phyloP scores from a whole-genome alignment of 2,329 filamentous ascomycete genomes.

The Aureobasidium lini region DNA sequence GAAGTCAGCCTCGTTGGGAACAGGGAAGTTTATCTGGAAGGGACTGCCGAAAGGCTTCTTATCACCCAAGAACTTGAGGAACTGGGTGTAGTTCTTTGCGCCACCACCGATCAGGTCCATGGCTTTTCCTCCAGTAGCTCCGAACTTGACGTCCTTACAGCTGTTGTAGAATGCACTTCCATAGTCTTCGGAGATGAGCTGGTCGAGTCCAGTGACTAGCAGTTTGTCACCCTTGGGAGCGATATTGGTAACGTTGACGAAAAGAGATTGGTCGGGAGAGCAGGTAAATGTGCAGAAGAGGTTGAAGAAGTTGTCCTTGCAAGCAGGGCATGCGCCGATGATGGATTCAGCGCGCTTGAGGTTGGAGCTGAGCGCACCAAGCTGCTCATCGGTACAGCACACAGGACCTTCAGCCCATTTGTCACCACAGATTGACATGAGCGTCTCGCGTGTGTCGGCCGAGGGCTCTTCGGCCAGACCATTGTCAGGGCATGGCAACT shows the following conservation, averaged over 20 bases:
- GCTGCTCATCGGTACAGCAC: slow-evolving; percentile 76
- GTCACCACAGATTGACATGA: slow-evolving; percentile 77
- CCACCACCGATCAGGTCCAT: slow-evolving; percentile 96
- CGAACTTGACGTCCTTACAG: slow-evolving; percentile 98
- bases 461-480: slow-evolving; percentile 68
- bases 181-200: slow-evolving; percentile 77
- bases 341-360: slow-evolving; percentile 81
- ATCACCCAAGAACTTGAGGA: slow-evolving; percentile 87
- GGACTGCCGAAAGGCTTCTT: slow-evolving; percentile 88
- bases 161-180: slow-evolving; percentile 88
- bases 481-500: slow-evolving; percentile 91
- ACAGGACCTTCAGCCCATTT: slow-evolving; percentile 80
- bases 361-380: slow-evolving; percentile 73
- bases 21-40: slow-evolving; percentile 94
- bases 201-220: slow-evolving; percentile 83
- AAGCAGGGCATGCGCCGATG: slow-evolving; percentile 89
- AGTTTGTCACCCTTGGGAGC: slow-evolving; percentile 49
- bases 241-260: slow-evolving; percentile 82
- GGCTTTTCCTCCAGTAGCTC: slow-evolving; percentile 82
- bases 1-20: slow-evolving; percentile 49
- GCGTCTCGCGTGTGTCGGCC: slow-evolving; percentile 61
- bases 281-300: slow-evolving; percentile 97
- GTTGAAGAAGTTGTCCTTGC: slow-evolving; percentile 98
- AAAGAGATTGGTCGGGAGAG: slow-evolving; percentile 91
- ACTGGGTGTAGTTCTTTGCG: slow-evolving; percentile 78